phyloP scores from a whole-genome alignment of 1,284 basidiomycete species.

The Sporisorium exsertum region DNA sequence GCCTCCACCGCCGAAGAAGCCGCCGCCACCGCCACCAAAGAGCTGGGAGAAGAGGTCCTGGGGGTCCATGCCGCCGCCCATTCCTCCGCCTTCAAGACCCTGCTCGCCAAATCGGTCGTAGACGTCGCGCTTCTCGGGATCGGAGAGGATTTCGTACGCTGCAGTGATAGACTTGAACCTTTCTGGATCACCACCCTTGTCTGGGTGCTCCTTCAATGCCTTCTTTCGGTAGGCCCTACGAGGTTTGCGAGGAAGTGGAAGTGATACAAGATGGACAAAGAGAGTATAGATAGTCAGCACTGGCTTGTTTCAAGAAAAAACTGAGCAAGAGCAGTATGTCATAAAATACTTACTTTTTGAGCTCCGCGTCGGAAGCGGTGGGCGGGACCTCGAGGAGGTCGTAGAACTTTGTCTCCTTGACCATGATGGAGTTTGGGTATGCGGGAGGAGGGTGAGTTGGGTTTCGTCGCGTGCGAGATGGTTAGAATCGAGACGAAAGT shows the following conservation, averaged over 20 bases:
- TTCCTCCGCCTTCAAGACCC: conserved; percentile 77
- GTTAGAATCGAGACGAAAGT: too few relatives aligned
- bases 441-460: background rate
- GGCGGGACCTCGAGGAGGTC: conserved; percentile 66
- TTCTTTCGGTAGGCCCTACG: conserved; percentile 59
- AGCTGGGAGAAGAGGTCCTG: conserved; percentile 98
- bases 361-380: conserved; percentile 60
- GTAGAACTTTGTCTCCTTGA: conserved; percentile 65
- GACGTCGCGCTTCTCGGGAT: conserved; percentile 77
- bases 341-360: conserved; percentile 64
- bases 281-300: conserved; percentile 12
- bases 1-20: conserved; percentile 75
- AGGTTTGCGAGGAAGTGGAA: background rate
- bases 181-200: conserved; percentile 95
- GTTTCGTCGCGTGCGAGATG: too few relatives aligned
- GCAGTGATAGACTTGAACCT: conserved; percentile 97
- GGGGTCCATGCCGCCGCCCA: conserved; percentile 91
- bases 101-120: conserved; percentile 96
- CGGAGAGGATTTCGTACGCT: conserved; percentile 95
- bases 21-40: conserved; percentile 80
- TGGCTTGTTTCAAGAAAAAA: background rate
- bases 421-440: conserved; percentile 31
- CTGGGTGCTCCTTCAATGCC: conserved; percentile 77
- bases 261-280: background rate
- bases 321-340: background rate